Conservation (phyloP, 768 basidiomycete species). For the Rhodotorula taiwanensis region DNA sequence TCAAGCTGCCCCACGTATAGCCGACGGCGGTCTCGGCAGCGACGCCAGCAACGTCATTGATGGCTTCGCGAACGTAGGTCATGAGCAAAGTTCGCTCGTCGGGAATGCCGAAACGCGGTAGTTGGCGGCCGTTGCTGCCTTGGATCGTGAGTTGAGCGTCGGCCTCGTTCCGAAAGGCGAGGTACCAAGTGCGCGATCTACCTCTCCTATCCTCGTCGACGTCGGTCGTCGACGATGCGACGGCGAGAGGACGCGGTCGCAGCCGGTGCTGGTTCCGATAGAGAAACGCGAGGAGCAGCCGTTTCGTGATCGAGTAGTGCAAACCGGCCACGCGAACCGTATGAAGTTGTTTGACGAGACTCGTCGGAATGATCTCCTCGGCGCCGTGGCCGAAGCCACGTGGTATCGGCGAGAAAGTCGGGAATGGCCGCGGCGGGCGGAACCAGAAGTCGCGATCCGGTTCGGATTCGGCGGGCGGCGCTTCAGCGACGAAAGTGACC, state of each 20-base stretch:
- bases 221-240: not conserved
- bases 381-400: too few species aligned
- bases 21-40: not conserved
- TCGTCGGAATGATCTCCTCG: not conserved
- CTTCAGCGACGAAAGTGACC: not conserved
- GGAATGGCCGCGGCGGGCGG: not conserved
- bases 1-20: constrained; percentile 1
- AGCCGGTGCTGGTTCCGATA: not conserved
- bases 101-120: not conserved
- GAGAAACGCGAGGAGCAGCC: not conserved
- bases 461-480: not conserved
- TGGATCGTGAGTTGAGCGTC: not conserved
- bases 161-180: not conserved
- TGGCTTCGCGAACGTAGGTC: not conserved
- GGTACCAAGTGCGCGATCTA: not conserved
- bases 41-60: too few species aligned
- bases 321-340: not conserved
- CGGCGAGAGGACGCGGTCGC: not conserved
- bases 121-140: not conserved
- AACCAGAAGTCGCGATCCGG: not conserved
- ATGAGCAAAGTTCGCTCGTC: not conserved
- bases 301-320: not conserved
- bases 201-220: too few species aligned
- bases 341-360: not conserved
- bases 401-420: not conserved